Evolutionary conservation across 2,329 filamentous ascomycete genomes (phyloP).

Genomic region (Paecilomyces niveus): DNA sequence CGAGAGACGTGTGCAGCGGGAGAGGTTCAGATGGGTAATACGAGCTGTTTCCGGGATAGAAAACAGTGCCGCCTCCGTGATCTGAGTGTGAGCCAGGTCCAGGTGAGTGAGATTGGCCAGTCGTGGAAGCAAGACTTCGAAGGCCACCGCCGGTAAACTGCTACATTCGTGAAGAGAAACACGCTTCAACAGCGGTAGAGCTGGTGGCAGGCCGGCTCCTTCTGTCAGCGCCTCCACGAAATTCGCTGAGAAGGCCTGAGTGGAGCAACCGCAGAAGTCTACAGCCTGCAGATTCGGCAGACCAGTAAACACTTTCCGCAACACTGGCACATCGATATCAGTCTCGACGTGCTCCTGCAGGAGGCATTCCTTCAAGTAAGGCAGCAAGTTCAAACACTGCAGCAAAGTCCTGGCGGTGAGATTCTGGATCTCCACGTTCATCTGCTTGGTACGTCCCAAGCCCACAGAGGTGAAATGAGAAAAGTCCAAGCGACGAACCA

Average conservation of each 20-base stretch:
- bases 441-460: conserved; percentile 65
- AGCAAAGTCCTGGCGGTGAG: conserved; percentile 66
- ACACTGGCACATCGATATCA: conserved; percentile 61
- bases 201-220: conserved; percentile 42
- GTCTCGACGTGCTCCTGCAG: conserved; percentile 75
- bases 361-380: conserved; percentile 69
- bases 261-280: conserved; percentile 72
- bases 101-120: conserved; percentile 65
- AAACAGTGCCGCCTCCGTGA: conserved; percentile 63
- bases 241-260: conserved; percentile 57
- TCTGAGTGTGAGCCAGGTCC: conserved; percentile 69
- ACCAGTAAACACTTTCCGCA: conserved; percentile 63
- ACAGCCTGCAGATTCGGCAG: conserved; percentile 59
- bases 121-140: conserved; percentile 65
- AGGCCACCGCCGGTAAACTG: conserved; percentile 59
- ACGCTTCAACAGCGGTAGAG: conserved; percentile 54
- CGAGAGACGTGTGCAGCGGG: conserved; percentile 65
- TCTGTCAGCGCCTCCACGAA: conserved; percentile 51
- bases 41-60: conserved; percentile 64
- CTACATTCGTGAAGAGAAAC: conserved; percentile 74
- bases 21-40: conserved; percentile 70
- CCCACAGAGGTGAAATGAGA: conserved; percentile 78
- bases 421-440: conserved; percentile 68
- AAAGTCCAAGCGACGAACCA: conserved; percentile 74
- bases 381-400: conserved; percentile 63